A percentile compares a stretch with the other conserved stretches of the same genome.
These are phyloP conservation scores for Noccaea bulbosa DNA, from an alignment of 345 rosid species.

Conservation along the genomic window DNA sequence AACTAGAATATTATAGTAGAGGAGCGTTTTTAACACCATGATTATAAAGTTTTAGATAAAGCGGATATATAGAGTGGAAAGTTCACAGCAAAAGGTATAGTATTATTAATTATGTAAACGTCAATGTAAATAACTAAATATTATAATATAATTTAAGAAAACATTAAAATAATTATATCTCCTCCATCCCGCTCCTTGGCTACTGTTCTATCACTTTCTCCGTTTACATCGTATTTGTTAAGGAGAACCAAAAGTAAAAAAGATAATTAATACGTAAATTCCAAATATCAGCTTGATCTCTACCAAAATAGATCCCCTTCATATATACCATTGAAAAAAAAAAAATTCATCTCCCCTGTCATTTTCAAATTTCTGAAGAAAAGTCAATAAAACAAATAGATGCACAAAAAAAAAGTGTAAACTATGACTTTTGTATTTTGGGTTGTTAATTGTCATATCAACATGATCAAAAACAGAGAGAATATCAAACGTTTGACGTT, in stretches of 20 bases:
- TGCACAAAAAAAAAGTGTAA: constrained; percentile 38
- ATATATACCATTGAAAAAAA: too few species aligned
- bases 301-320: not conserved
- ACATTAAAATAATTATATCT: not conserved
- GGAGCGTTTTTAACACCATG: constrained; percentile 41
- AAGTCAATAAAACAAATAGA: constrained; percentile 48
- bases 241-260: too few species aligned
- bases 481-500: constrained; percentile 33
- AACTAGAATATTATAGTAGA: constrained; percentile 17
- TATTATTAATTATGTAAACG: constrained; percentile 35
- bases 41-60: constrained; percentile 36
- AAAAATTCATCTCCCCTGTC: constrained; percentile 6
- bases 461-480: constrained; percentile 24
- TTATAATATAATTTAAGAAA: not conserved
- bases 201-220: constrained; percentile 22
- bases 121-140: constrained; percentile 5
- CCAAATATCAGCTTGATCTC: constrained; percentile 16
- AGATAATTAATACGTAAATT: not conserved
- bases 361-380: constrained; percentile 40
- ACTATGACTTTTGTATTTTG: constrained; percentile 21
- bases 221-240: not conserved
- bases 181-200: constrained; percentile 30
- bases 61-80: constrained; percentile 32
- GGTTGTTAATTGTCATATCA: constrained; percentile 27
- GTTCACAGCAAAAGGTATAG: constrained; percentile 43